Evolutionary conservation across 73 alveolate genomes (phyloP).

Genomic region (Tetrahymena elliotti): DNA sequence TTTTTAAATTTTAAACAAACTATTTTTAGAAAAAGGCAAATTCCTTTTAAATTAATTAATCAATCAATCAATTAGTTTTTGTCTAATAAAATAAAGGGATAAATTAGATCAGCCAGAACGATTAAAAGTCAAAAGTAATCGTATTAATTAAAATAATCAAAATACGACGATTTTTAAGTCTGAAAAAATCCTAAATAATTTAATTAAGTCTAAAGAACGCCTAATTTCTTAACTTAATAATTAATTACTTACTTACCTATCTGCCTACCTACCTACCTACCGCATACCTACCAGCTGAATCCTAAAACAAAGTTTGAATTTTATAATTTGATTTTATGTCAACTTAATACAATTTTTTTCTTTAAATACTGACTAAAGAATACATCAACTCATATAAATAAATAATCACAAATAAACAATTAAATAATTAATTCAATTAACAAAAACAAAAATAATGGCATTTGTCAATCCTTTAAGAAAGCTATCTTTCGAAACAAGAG

Average conservation of each 20-base stretch:
- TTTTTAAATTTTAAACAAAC: too few species aligned
- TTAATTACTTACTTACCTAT: not conserved
- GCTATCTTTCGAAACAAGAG: not conserved
- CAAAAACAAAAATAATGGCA: not conserved
- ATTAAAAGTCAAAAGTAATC: not conserved
- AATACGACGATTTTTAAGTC: not conserved
- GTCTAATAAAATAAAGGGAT: not conserved
- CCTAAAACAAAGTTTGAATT: not conserved
- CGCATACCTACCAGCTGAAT: not conserved
- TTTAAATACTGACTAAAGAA: not conserved
- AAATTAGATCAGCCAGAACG: not conserved
- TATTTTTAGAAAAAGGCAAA: not conserved
- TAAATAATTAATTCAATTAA: not conserved
- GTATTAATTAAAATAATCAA: not conserved
- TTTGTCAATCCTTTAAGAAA: not conserved
- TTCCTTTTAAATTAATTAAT: not conserved
- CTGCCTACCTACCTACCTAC: not conserved
- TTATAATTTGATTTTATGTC: not conserved
- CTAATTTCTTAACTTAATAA: too few species aligned
- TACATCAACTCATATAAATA: not conserved
- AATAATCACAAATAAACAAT: not conserved
- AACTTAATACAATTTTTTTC: not conserved
- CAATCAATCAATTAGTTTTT: too few species aligned
- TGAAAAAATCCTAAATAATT: not conserved
- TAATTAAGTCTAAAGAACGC: not conserved